A percentile compares a stretch with the other conserved stretches of the same genome.
phyloP scores from a whole-genome alignment of 176 grass and related monocot genomes.

The Aegilops bicornis region DNA sequence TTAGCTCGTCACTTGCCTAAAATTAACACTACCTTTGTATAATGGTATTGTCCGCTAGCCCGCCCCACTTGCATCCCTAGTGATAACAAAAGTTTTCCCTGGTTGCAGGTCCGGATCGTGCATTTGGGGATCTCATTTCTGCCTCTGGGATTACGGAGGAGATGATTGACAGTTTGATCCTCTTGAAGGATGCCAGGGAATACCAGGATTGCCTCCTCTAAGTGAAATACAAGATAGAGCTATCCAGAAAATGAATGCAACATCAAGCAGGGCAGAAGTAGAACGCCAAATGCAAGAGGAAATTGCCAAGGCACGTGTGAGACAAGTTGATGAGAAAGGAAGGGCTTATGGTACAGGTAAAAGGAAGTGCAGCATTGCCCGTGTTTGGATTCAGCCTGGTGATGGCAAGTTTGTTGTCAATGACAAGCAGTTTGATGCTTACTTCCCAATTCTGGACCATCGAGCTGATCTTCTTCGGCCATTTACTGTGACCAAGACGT shows the following conservation, averaged over 20 bases:
- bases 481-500: conserved; percentile 78
- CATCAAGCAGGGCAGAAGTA: conserved; percentile 74
- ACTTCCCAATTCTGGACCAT: conserved; percentile 91
- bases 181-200: conserved; percentile 70
- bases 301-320: conserved; percentile 70
- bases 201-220: conserved; percentile 75
- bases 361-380: conserved; percentile 89
- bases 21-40: no score
- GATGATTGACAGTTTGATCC: conserved; percentile 96
- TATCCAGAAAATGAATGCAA: conserved; percentile 62
- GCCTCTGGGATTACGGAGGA: conserved; percentile 77
- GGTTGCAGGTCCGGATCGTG: conserved; percentile 72
- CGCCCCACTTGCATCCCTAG: no score
- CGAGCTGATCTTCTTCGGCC: conserved; percentile 87
- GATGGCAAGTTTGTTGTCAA: conserved; percentile 91
- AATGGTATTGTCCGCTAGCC: no score
- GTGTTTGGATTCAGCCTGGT: conserved; percentile 87
- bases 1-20: no score
- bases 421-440: conserved; percentile 88
- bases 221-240: conserved; percentile 80
- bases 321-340: conserved; percentile 88
- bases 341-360: conserved; percentile 95
- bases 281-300: conserved; percentile 76
- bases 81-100: not conserved
- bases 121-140: conserved; percentile 82